Base-by-base conservation (phyloP, 2,329 filamentous ascomycete species). In the Cercospora brassicicola region DNA sequence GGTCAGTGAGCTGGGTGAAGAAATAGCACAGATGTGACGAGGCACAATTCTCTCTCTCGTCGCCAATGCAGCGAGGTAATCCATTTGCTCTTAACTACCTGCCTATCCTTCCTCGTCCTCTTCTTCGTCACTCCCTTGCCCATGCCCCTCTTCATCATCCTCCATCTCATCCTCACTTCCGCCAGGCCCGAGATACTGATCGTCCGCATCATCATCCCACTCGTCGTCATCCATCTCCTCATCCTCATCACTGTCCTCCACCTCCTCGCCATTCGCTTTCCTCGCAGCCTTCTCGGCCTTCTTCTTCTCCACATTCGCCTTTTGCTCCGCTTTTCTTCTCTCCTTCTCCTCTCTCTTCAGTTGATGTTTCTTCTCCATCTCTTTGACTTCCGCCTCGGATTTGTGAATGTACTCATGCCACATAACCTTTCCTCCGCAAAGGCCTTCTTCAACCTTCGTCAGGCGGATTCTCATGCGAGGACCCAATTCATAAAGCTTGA, bases 371-470 rank as follows among this genome's bases (percentile, higher is more conserved):
- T 90, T 88, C 73, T 98, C 94, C 74, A 97, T 81, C 71, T 91
- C 88, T 77, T 89, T 87, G 66, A 93, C 82, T 79, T 99, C 94
- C 18, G 88, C 86, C 73, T 88, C 88, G 6, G 88, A 89, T 85
- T 99, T 99, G 78, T 90, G 88, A 63, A 98, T 89, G 77, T 93
- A 96, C 78, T 97, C 93, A 79, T 99, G 95, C 95, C 95, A 99
- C 91, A 99, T 92, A 66, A 97, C 87, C 78, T 93, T 95, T 60
- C 95, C 95, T 28, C 87, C 86, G 75, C 93, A 97, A 6, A 98
- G 81, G 1, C 94, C 95, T 74, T 99, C 95, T 78, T 99, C 95
- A 4, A 99, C 94, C 82, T 99, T 99, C 65, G 93, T 94, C 81
- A 99, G 84, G 33, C 94, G 89, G 48, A 99, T 82, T 69, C 88